These are phyloP conservation scores for Betula pendula DNA, from an alignment of 306 rosid genomes.

Conservation along the genomic window DNA sequence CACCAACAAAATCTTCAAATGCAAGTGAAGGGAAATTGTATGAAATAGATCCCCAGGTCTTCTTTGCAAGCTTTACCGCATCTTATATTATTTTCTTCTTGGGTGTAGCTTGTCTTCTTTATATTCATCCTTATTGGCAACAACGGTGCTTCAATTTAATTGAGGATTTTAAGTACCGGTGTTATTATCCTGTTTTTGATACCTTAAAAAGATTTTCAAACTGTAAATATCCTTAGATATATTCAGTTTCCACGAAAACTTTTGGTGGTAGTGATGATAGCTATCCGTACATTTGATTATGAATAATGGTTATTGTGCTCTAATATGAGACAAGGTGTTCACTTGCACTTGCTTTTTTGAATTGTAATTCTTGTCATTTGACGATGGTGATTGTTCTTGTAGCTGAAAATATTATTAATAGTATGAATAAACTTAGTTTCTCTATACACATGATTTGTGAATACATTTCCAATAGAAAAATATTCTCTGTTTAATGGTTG, in stretches of 20 bases:
- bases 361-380: too few relatives aligned
- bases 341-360: too few relatives aligned
- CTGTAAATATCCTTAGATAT: neutral
- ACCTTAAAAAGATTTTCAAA: neutral
- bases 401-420: too few relatives aligned
- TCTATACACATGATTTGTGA: too few relatives aligned
- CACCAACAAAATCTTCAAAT: too few relatives aligned
- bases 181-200: neutral
- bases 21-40: neutral
- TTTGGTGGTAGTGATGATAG: neutral
- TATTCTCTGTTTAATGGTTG: too few relatives aligned
- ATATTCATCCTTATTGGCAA: slow-evolving; percentile 4
- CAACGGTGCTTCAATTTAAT: neutral
- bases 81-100: neutral
- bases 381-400: too few relatives aligned
- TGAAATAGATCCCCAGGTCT: neutral
- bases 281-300: neutral
- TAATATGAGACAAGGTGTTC: neutral
- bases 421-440: too few relatives aligned
- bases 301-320: neutral
- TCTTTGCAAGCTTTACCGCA: neutral
- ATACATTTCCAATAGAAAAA: too few relatives aligned
- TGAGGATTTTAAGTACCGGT: neutral
- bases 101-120: neutral
- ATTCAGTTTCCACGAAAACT: neutral